Evolutionary conservation across 2,329 filamentous ascomycete species (phyloP).

Genomic region (Onygena corvina): DNA sequence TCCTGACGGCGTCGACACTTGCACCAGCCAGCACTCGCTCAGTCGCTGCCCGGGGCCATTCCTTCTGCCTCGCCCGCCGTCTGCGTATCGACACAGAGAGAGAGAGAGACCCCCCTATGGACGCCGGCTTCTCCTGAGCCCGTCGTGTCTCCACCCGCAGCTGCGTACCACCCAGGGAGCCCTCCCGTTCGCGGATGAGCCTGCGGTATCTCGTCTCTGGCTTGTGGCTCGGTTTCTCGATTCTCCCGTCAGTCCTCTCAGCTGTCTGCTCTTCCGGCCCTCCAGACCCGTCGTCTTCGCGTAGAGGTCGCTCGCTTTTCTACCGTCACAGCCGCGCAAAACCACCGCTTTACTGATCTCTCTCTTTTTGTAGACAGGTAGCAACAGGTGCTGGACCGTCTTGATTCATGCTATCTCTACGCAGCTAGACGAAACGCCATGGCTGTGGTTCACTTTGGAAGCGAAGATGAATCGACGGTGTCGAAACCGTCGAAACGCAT

Average conservation of each 20-base stretch:
- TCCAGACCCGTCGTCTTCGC: not conserved
- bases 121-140: conserved; percentile 7
- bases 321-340: no score
- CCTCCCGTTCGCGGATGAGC: not conserved
- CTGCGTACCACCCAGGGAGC: not conserved
- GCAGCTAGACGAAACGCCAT: conserved; percentile 19
- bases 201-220: not conserved
- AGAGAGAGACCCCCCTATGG: not conserved
- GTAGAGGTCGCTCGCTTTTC: no score
- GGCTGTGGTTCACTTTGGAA: conserved; percentile 30
- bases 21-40: no score
- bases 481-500: conserved; percentile 61
- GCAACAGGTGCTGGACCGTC: not conserved
- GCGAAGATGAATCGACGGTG: conserved; percentile 33
- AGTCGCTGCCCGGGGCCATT: no score
- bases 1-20: not conserved
- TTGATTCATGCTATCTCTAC: not conserved
- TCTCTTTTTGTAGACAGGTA: no score
- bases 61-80: not conserved
- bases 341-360: no score
- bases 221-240: no score
- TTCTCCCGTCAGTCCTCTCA: not conserved
- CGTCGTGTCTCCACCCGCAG: not conserved
- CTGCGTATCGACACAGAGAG: not conserved
- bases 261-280: not conserved